Conservation (phyloP, 148 eudicot species). For the Cornus florida region DNA sequence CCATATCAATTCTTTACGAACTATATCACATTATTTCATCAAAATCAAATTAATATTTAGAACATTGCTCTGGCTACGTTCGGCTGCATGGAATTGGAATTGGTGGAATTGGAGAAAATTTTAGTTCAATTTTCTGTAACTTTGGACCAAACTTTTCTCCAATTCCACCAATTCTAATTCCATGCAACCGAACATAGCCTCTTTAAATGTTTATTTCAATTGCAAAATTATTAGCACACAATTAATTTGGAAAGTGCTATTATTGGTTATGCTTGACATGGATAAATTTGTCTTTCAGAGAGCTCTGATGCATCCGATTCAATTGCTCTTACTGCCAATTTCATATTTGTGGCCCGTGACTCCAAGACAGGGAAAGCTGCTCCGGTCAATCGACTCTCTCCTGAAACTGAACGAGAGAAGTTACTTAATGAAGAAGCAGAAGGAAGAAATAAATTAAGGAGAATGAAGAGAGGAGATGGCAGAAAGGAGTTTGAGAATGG, state of each 20-base stretch:
- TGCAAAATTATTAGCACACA: neutral
- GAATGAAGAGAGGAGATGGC: slow-evolving; percentile 48
- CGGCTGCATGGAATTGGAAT: no score
- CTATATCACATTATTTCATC: neutral
- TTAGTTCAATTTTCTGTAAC: no score
- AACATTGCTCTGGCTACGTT: neutral
- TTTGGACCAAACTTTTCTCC: no score
- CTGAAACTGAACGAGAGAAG: slow-evolving; percentile 79
- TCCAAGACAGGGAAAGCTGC: slow-evolving; percentile 88
- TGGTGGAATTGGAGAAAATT: no score
- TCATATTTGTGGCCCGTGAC: slow-evolving; percentile 96
- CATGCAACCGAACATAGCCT: no score
- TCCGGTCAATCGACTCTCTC: slow-evolving; percentile 75
- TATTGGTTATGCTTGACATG: no score
- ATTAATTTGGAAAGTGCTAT: neutral
- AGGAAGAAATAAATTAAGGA: slow-evolving; percentile 62
- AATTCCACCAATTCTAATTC: no score
- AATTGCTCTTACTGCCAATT: slow-evolving; percentile 82
- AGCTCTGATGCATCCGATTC: slow-evolving; percentile 39
- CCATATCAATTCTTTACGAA: neutral
- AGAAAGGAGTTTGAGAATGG: slow-evolving; percentile 46
- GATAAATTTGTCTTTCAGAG: slow-evolving; percentile 27
- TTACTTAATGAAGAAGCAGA: slow-evolving; percentile 77
- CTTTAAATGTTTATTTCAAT: neutral
- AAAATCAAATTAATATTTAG: neutral